Percentiles rank a stretch among this genome's conserved stretches.
phyloP scores from a whole-genome alignment of 139 green algal species.

The Marvania coccoides region DNA sequence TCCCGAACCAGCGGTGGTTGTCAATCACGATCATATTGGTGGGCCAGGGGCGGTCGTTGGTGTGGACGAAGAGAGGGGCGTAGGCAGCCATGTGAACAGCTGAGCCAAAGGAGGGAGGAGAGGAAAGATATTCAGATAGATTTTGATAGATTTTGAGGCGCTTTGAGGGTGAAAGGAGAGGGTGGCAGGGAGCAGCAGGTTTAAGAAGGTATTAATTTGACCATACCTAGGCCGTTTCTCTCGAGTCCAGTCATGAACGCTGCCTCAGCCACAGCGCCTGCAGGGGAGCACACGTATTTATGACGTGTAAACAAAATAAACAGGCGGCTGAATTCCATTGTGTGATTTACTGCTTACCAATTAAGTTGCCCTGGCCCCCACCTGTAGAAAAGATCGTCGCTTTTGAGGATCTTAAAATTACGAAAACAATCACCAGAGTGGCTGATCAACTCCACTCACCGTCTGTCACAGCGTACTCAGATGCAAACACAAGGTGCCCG shows the following conservation, averaged over 20 bases:
- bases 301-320: too few species aligned
- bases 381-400: too few species aligned
- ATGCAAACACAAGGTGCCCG: neutral
- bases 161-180: too few species aligned
- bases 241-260: conserved; percentile 68
- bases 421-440: too few species aligned
- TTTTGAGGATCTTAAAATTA: too few species aligned
- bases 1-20: conserved; percentile 43
- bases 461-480: conserved; percentile 2
- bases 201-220: neutral
- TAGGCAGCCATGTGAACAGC: conserved; percentile 52
- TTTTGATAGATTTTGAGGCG: neutral
- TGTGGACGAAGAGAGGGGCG: conserved; percentile 55
- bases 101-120: too few species aligned
- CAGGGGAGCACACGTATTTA: too few species aligned
- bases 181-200: neutral
- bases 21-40: conserved; percentile 47
- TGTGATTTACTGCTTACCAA: too few species aligned
- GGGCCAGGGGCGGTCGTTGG: conserved; percentile 34
- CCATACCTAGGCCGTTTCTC: conserved; percentile 34
- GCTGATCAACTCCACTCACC: too few species aligned
- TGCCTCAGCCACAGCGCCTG: conserved; percentile 52
- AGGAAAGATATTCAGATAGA: neutral
- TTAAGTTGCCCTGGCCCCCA: neutral
- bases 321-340: too few species aligned